Conservation (phyloP, 2,329 filamentous ascomycete species). For the Elsinoe batatas region DNA sequence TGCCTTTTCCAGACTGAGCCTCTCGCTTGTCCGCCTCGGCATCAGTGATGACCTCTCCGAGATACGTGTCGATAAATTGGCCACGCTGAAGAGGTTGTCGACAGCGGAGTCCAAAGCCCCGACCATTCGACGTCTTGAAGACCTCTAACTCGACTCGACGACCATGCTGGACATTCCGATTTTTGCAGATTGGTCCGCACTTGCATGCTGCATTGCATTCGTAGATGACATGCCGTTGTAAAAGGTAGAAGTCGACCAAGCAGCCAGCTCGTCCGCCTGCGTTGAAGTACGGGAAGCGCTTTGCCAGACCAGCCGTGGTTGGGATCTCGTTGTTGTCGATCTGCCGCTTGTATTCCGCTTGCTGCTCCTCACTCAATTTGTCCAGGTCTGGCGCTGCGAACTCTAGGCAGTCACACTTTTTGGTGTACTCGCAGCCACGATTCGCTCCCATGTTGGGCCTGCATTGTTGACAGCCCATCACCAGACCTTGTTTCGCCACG, state of each 20-base stretch:
- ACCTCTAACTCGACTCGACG: slow-evolving; percentile 63
- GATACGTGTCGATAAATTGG: slow-evolving; percentile 71
- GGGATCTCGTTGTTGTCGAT: slow-evolving; percentile 1
- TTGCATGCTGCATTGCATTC: slow-evolving; percentile 67
- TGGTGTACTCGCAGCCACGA: slow-evolving; percentile 53
- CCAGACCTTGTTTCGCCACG: slow-evolving; percentile 51
- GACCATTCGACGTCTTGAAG: slow-evolving; percentile 61
- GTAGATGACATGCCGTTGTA: slow-evolving; percentile 51
- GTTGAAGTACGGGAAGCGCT: slow-evolving; percentile 53
- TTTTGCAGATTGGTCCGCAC: slow-evolving; percentile 57
- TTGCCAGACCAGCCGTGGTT: slow-evolving; percentile 31
- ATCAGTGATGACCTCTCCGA: slow-evolving; percentile 49
- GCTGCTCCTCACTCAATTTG: slow-evolving; percentile 23
- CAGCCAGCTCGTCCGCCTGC: slow-evolving; percentile 25
- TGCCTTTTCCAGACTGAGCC: slow-evolving; percentile 47
- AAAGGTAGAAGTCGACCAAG: slow-evolving; percentile 34
- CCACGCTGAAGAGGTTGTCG: slow-evolving; percentile 55
- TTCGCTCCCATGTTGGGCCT: slow-evolving; percentile 41
- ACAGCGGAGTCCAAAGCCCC: slow-evolving; percentile 69
- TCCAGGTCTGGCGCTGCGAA: slow-evolving; percentile 44
- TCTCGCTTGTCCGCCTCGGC: slow-evolving; percentile 56
- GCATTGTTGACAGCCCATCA: slow-evolving; percentile 58
- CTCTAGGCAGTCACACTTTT: slow-evolving; percentile 57
- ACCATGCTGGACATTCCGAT: slow-evolving; percentile 66
- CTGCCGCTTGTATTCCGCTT: slow-evolving; percentile 19